phyloP scores from a whole-genome alignment of 805 yeast genomes.

The Metschnikowia colocasiae region DNA sequence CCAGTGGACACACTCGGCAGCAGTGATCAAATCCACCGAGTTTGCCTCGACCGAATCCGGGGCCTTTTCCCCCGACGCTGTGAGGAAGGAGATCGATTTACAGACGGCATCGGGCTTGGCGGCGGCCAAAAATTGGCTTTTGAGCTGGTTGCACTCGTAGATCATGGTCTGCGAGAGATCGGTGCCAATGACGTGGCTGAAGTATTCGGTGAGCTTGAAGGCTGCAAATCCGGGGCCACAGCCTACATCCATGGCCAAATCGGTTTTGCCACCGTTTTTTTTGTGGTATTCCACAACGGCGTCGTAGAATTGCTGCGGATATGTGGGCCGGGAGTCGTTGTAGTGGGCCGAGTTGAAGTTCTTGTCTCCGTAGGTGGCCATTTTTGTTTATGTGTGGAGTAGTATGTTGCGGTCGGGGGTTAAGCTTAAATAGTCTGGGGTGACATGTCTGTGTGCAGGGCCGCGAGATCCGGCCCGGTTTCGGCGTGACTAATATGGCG shows the following conservation, averaged over 20 bases:
- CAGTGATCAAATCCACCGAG: conserved; percentile 61
- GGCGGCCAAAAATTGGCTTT: conserved; percentile 14
- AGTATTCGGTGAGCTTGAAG: conserved; percentile 43
- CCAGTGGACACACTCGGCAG: conserved; percentile 92
- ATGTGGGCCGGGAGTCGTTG: conserved; percentile 60
- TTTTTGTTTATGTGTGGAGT: conserved; percentile 18
- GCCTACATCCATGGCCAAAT: conserved; percentile 63
- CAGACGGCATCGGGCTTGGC: not conserved
- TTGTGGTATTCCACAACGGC: conserved; percentile 41
- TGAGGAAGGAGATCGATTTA: conserved; percentile 19
- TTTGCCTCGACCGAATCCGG: conserved; percentile 20
- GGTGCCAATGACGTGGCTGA: conserved; percentile 54
- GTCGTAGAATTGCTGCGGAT: conserved; percentile 51
- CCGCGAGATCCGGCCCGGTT: too few species aligned
- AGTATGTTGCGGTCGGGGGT: not conserved
- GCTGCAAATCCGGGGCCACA: conserved; percentile 82
- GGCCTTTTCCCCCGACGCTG: conserved; percentile 26
- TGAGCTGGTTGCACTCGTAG: conserved; percentile 19
- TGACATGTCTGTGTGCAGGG: too few species aligned
- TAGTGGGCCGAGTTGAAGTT: conserved; percentile 53
- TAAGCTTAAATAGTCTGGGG: not conserved
- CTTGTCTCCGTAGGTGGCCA: conserved; percentile 61
- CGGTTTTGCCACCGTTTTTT: conserved; percentile 19
- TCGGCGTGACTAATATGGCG: too few species aligned
- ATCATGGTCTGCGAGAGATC: conserved; percentile 63